Evolutionary conservation across 495 filamentous ascomycete genomes (phyloP), one percentile per base, ranked within the genome.

Genomic region (Tuber calosporum): DNA sequence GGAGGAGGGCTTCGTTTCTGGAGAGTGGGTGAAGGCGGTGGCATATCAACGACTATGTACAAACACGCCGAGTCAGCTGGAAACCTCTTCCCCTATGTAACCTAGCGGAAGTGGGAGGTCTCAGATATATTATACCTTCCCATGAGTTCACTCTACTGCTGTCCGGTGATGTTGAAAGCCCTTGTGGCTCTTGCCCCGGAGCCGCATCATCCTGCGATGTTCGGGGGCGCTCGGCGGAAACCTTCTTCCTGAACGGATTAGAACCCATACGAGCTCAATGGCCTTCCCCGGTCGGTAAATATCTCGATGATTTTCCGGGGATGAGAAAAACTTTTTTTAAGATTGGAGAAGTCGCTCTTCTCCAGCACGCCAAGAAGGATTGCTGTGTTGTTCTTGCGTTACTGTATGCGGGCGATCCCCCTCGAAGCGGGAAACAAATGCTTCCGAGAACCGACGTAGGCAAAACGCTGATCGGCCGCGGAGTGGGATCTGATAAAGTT

Each of bases 201-300:
- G 53, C 15, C 53, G 53, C 13, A 30, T 34, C 53, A 62, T 34
- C 26, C 26, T 62, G 53, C 26, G 53, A 62, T 62, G 53, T 17
- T 62, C 53, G 26, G 53, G 53, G 26, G 26, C 13, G 26, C 19
- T 62, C 53, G 53, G 26, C 53, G 26, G 53, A 34, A 62, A 26
- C 53, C 53, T 5, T 7, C 53, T 62, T 62, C 19, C 53, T 62
- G 26, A 62, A 62, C 11, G 53, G 53, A 34, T 62, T 62, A 17
- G 53, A 62, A 62, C 53, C 15, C 53, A 62, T 62, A 34, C 53
- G 26, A 62, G 53, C 53, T 62, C 53, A 62, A 34, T n/a, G n/a
- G 34, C 26, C 53, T 34, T 62, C 26, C 53, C 53, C 53, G 26
- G 53, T 62, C 53, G 53, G 53, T 17, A 19, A 62, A 34, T 62